Evolutionary conservation across 495 filamentous ascomycete species (phyloP), one percentile per base, ranked within the genome.

Genomic region (Poronia punctata): DNA sequence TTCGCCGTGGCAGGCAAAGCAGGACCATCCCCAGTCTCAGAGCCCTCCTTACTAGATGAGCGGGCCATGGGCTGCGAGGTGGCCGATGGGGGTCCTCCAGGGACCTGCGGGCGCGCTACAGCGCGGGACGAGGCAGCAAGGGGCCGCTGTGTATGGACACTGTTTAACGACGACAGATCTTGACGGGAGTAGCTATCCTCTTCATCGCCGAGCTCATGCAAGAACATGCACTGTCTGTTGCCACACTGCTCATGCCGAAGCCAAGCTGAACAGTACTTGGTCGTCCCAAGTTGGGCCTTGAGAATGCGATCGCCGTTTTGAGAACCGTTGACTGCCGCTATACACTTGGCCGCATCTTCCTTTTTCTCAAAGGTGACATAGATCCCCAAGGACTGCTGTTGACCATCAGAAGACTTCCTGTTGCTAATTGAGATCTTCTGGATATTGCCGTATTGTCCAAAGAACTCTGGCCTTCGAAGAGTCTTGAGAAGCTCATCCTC

Each of bases 381-480:
- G 35, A 99, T 87, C 20, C 93, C 93, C 6, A 97, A 84, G 1
- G 88, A 87, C 45, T 87, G 83, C 16, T 80, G 71, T 15, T 68
- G 66, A 8, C 71, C 78, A 46, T 83, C 78, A 10, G 79, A 74
- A 40, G 79, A 78, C 59, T 89, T 90, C 20, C 88, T 80, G 58
- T 95, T 97, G 68, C 89, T 96, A 40, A 99, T 94, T 30, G 95
- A 94, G 26, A 99, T 97, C 56, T 99, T 99, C 49, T 92, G 79
- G 48, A 99, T 99, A 56, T 92, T 90, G 48, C 93, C 93, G 58
- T 99, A 99, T 57, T 97, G 93, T 4, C 93, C 93, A 55, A 99
- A 99, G 58, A 96, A 99, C 46, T 94, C 80, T 31, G 75, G 72
- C 29, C 86, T 86, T 33, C 93, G 82, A 14, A 99, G 70, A 0